These are phyloP conservation scores for Backusella luteola DNA, from an alignment of 192 early-diverging fungal genomes.

Conservation along the genomic window DNA sequence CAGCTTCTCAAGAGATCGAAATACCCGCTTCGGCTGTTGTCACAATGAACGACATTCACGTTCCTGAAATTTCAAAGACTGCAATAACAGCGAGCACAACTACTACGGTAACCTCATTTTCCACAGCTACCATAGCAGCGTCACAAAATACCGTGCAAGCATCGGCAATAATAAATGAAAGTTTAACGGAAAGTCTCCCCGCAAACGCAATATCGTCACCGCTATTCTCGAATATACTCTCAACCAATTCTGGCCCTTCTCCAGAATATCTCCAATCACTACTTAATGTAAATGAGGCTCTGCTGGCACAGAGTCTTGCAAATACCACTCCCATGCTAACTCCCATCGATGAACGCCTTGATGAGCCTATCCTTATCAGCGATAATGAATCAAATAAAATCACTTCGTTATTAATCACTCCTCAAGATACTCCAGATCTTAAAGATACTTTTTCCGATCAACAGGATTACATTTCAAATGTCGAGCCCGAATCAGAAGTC, in stretches of 20 bases:
- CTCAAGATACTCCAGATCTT: neutral
- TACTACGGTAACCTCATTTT: neutral
- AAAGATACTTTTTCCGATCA: neutral
- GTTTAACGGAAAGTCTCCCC: neutral
- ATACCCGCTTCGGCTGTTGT: neutral
- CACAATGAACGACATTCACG: neutral
- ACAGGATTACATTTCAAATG: neutral
- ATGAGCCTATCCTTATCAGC: neutral
- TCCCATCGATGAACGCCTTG: neutral
- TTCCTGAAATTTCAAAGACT: neutral
- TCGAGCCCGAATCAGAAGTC: neutral
- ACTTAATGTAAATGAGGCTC: conserved; percentile 24
- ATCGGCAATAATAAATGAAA: neutral
- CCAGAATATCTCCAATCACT: conserved; percentile 28
- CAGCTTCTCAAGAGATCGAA: neutral
- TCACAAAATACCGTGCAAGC: neutral
- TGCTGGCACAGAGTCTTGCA: conserved; percentile 26
- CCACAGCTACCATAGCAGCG: neutral
- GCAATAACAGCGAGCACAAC: neutral
- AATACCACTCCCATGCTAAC: conserved; percentile 8
- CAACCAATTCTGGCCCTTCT: conserved; percentile 5
- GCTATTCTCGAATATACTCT: neutral
- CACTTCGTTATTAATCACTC: neutral
- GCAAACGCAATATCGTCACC: neutral
- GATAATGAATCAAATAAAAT: neutral